Evolutionary conservation across 805 yeast species (phyloP).

Genomic region (Spathaspora gorwiae): DNA sequence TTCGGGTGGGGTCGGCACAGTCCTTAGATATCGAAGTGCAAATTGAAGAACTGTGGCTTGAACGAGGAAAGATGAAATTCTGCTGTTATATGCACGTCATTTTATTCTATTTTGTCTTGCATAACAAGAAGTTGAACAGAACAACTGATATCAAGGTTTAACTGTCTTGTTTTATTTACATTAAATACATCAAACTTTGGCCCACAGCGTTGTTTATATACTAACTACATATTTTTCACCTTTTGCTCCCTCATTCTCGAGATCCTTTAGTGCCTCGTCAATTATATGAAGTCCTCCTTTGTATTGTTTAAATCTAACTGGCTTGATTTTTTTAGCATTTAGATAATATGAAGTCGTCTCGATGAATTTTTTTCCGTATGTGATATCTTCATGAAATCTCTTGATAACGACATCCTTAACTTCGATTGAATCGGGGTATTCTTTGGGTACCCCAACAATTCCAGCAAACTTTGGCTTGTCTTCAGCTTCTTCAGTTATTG

Average conservation of each 20-base stretch:
- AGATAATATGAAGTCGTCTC: conserved; percentile 27
- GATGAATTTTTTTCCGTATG: conserved; percentile 32
- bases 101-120: no score
- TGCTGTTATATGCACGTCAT: no score
- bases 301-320: conserved; percentile 30
- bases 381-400: conserved; percentile 40
- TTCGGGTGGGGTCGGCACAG: no score
- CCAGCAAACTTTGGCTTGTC: conserved; percentile 26
- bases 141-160: no score
- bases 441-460: conserved; percentile 32
- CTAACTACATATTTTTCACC: conserved; percentile 39
- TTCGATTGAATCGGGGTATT: conserved; percentile 17
- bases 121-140: no score
- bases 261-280: conserved; percentile 29
- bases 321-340: conserved; percentile 19
- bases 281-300: conserved; percentile 33
- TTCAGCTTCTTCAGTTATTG: conserved; percentile 3
- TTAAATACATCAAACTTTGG: no score
- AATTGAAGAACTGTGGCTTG: no score
- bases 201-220: neutral
- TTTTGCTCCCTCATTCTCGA: conserved; percentile 39
- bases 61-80: no score
- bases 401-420: conserved; percentile 34
- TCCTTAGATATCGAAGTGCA: no score
- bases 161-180: no score